phyloP scores from a whole-genome alignment of 352 stramenopile species.

The Globisporangium polare region DNA sequence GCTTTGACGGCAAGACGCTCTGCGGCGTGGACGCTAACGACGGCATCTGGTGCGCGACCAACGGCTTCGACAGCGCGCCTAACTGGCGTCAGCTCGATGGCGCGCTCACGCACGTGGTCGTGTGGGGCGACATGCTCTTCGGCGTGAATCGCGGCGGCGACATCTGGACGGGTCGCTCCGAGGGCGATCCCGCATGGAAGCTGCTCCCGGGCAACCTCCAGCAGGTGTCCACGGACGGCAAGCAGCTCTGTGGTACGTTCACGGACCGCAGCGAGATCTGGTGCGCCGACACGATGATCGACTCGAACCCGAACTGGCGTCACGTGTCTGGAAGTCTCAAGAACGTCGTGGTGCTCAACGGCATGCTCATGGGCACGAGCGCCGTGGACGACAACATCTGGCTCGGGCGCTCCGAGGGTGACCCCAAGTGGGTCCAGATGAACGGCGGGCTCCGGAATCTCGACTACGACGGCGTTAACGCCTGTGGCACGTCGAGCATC shows the following conservation, averaged over 20 bases:
- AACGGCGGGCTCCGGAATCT: constrained; percentile 18
- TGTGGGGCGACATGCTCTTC: constrained; percentile 23
- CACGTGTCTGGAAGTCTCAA: neutral
- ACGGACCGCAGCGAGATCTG: constrained; percentile 15
- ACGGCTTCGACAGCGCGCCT: constrained; percentile 14
- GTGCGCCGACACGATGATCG: constrained; percentile 23
- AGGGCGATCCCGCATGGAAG: constrained; percentile 11
- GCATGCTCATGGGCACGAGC: constrained; percentile 10
- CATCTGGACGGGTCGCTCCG: constrained; percentile 14
- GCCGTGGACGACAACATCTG: constrained; percentile 17
- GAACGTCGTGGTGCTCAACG: constrained; percentile 15
- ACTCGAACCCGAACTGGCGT: constrained; percentile 11
- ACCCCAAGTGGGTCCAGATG: constrained; percentile 22
- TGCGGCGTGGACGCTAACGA: constrained; percentile 12
- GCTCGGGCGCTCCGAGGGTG: constrained; percentile 14
- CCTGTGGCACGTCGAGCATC: constrained; percentile 19
- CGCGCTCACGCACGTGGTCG: constrained; percentile 19
- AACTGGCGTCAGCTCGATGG: constrained; percentile 21
- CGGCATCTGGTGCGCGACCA: constrained; percentile 18
- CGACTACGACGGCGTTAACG: constrained; percentile 22
- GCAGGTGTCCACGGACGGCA: constrained; percentile 25
- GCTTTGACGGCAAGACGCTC: constrained; percentile 19
- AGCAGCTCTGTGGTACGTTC: constrained; percentile 24
- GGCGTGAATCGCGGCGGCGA: constrained; percentile 19
- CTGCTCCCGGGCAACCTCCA: constrained; percentile 17